Evolutionary conservation across 495 filamentous ascomycete genomes (phyloP).

Genomic region (Elaphomyces granulatus): DNA sequence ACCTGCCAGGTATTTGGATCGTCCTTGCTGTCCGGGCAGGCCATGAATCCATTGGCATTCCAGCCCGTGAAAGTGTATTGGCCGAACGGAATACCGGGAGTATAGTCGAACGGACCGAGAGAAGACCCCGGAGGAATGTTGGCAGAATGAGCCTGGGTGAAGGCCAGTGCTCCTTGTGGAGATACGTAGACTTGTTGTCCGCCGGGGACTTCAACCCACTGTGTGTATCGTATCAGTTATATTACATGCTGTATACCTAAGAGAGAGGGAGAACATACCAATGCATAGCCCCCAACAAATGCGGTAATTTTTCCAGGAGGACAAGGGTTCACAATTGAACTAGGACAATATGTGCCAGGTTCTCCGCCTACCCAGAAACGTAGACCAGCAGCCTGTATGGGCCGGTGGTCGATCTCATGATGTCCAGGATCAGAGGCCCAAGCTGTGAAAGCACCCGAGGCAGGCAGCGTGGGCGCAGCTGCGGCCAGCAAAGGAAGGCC

Average conservation of each 20-base stretch:
- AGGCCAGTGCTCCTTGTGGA: conserved; percentile 40
- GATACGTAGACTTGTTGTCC: conserved; percentile 50
- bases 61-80: conserved; percentile 19
- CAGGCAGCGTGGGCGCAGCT: too few species aligned
- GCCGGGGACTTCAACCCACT: conserved; percentile 45
- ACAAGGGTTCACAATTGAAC: conserved; percentile 12
- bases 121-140: conserved; percentile 39
- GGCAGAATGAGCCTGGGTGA: conserved; percentile 46
- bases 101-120: conserved; percentile 28
- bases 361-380: conserved; percentile 29
- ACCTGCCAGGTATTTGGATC: conserved; percentile 25
- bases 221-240: conserved; percentile 4
- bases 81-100: conserved; percentile 13
- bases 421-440: too few species aligned
- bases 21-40: conserved; percentile 22
- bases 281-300: conserved; percentile 22
- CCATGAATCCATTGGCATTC: conserved; percentile 28
- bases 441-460: too few species aligned
- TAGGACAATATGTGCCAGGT: conserved; percentile 29
- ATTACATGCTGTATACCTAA: not conserved
- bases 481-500: too few species aligned
- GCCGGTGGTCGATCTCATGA: conserved; percentile 28
- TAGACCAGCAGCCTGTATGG: conserved; percentile 26
- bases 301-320: conserved; percentile 32
- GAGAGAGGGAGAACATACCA: conserved; percentile 15